Conservation (phyloP, 345 rosid species). For the Eucalyptus pauciflora region DNA sequence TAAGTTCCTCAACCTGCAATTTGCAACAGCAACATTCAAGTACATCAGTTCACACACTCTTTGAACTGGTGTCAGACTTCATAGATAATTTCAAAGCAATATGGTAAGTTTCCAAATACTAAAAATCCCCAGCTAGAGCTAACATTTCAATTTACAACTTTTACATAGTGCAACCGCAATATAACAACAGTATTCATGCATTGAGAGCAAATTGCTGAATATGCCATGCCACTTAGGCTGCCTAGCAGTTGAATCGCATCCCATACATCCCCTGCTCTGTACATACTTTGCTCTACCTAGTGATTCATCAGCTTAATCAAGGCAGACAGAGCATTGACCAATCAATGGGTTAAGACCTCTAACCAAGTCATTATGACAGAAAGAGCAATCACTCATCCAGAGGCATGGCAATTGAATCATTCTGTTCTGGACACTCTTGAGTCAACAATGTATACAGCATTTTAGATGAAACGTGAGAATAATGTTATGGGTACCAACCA, state of each 20-base stretch:
- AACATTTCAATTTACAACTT: background rate
- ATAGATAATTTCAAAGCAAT: background rate
- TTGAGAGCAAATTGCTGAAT: background rate
- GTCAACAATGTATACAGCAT: background rate
- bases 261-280: background rate
- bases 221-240: background rate
- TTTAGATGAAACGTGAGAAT: background rate
- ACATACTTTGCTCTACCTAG: background rate
- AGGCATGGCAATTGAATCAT: background rate
- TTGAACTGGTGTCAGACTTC: background rate
- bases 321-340: background rate
- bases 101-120: background rate
- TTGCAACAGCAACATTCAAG: background rate
- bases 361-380: background rate
- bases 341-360: background rate
- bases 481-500: background rate
- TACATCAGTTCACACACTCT: background rate
- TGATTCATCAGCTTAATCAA: background rate
- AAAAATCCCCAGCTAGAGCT: background rate
- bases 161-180: background rate
- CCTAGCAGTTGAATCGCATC: background rate
- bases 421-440: background rate
- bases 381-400: background rate
- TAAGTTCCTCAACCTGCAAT: slow-evolving; percentile 62
- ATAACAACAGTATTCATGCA: background rate